Conservation (phyloP, 352 stramenopile species). For the Pythium grandisporangium region DNA sequence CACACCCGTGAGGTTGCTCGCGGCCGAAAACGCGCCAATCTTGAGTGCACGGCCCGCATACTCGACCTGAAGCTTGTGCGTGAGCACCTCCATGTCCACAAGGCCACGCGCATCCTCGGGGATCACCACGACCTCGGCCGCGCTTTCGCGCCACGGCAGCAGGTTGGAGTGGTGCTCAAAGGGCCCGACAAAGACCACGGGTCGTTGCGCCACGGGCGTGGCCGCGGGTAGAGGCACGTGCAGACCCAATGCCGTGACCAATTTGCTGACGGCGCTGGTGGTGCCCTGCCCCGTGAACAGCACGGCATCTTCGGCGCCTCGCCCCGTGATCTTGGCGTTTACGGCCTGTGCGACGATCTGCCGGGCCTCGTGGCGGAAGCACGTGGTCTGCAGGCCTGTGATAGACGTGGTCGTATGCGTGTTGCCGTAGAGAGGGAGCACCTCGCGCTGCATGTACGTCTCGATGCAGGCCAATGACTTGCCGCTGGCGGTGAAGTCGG, state of each 20-base stretch:
- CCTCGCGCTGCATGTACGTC: constrained; percentile 77
- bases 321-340: constrained; percentile 86
- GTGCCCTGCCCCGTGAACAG: constrained; percentile 89
- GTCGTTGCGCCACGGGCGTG: constrained; percentile 9
- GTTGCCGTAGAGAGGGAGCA: constrained; percentile 95
- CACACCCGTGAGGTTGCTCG: constrained; percentile 88
- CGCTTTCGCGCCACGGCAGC: constrained; percentile 87
- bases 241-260: constrained; percentile 63
- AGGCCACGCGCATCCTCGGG: constrained; percentile 12
- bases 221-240: constrained; percentile 28
- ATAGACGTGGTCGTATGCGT: constrained; percentile 92
- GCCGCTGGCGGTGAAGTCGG: constrained; percentile 92
- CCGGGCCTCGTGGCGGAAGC: constrained; percentile 92
- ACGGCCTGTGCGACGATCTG: constrained; percentile 91
- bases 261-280: constrained; percentile 78
- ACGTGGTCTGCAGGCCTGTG: constrained; percentile 81
- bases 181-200: constrained; percentile 75
- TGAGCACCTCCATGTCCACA: constrained; percentile 30
- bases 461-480: constrained; percentile 86
- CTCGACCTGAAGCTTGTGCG: constrained; percentile 16
- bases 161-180: constrained; percentile 94
- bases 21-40: constrained; percentile 77
- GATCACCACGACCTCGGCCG: constrained; percentile 44
- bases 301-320: constrained; percentile 89
- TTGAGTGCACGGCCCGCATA: constrained; percentile 18